Evolutionary conservation across 1,284 basidiomycete genomes (phyloP).

Genomic region (Schizophyllum commune): DNA sequence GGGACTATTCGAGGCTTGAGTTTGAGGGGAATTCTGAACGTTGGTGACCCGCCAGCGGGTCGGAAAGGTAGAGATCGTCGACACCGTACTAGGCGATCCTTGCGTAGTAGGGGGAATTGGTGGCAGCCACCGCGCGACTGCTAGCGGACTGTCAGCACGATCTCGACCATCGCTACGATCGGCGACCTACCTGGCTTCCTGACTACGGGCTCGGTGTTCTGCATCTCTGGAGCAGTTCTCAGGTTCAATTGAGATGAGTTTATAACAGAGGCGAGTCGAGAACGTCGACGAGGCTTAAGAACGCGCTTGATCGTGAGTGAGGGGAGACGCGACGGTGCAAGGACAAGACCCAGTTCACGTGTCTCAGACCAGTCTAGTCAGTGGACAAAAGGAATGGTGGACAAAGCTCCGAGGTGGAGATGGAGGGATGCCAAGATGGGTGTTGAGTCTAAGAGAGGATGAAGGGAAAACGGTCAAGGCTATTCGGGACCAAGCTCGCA

Average conservation of each 20-base stretch:
- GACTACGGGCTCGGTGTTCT: too few relatives aligned
- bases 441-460: neutral
- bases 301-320: too few relatives aligned
- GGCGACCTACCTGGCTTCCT: neutral
- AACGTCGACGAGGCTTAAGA: too few relatives aligned
- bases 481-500: neutral
- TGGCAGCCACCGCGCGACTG: neutral
- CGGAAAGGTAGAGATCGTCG: neutral
- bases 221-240: too few relatives aligned
- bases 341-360: neutral
- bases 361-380: neutral
- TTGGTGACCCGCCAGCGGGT: neutral
- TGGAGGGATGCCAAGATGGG: neutral
- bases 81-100: neutral
- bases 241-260: too few relatives aligned
- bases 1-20: neutral
- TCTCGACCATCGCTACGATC: neutral
- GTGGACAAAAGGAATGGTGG: neutral
- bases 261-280: too few relatives aligned
- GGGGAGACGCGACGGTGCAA: too few relatives aligned
- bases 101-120: neutral
- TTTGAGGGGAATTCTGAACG: neutral
- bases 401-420: neutral
- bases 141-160: neutral
- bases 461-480: too few relatives aligned